Evolutionary conservation across 495 filamentous ascomycete species (phyloP).

Genomic region (Penicillium herquei): DNA sequence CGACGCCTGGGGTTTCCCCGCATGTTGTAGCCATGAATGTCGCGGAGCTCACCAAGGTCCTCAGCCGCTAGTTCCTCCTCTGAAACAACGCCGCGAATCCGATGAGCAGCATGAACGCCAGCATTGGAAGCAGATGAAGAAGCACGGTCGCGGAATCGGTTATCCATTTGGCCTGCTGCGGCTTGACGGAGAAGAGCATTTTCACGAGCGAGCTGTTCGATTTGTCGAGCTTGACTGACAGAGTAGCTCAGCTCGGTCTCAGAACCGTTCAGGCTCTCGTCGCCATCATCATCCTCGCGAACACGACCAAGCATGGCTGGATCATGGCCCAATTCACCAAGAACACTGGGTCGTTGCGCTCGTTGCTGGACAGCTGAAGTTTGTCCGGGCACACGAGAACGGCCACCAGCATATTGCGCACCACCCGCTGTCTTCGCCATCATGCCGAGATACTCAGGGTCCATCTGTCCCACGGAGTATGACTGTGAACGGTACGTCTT

Average conservation of each 20-base stretch:
- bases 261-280: constrained; percentile 67
- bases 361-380: constrained; percentile 73
- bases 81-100: constrained; percentile 60
- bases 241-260: constrained; percentile 58
- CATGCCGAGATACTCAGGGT: constrained; percentile 57
- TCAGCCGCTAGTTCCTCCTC: constrained; percentile 74
- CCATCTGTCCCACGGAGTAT: constrained; percentile 91
- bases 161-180: constrained; percentile 58
- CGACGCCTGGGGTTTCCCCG: constrained; percentile 51
- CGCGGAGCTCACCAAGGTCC: constrained; percentile 64
- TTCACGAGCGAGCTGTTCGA: constrained; percentile 70
- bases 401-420: constrained; percentile 36
- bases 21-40: constrained; percentile 50
- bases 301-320: constrained; percentile 70
- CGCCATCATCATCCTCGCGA: constrained; percentile 80
- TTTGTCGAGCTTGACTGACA: constrained; percentile 61
- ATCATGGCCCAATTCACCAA: constrained; percentile 75
- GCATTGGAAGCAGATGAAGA: constrained; percentile 49
- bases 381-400: constrained; percentile 53
- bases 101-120: constrained; percentile 55
- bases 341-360: constrained; percentile 80
- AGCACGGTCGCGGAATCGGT: constrained; percentile 61
- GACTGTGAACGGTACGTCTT: constrained; percentile 95
- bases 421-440: constrained; percentile 40
- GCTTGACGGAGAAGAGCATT: constrained; percentile 69